A percentile compares a stretch with the other conserved stretches of the same genome.
Conservation (phyloP, 73 alveolate species). For the Paramecium pentaurelia region DNA sequence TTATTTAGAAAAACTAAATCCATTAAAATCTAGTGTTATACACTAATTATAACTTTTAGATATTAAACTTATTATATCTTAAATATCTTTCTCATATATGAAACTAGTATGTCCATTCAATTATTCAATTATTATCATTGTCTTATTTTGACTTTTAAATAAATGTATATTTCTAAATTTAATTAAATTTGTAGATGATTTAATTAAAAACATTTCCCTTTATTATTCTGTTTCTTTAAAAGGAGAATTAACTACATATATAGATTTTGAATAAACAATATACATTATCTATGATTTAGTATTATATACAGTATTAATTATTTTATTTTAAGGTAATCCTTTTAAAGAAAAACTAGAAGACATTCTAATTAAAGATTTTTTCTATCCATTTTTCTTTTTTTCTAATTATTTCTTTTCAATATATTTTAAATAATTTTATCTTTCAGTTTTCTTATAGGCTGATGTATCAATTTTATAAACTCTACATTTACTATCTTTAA, state of each 20-base stretch:
- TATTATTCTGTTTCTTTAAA: constrained; percentile 27
- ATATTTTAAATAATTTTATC: constrained; percentile 31
- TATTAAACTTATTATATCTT: not conserved
- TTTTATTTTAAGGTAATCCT: constrained; percentile 17
- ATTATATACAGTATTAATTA: not conserved
- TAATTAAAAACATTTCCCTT: not conserved
- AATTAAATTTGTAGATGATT: not conserved
- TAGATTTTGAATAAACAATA: constrained; percentile 20
- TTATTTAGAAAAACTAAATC: not conserved
- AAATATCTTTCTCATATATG: not conserved
- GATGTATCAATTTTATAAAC: constrained; percentile 25
- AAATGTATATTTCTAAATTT: constrained; percentile 32
- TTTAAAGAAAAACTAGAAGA: constrained; percentile 6
- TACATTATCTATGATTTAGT: not conserved
- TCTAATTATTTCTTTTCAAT: not conserved
- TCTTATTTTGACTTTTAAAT: not conserved
- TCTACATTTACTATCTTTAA: constrained; percentile 25
- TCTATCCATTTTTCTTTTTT: not conserved
- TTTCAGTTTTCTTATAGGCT: not conserved
- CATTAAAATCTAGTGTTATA: not conserved
- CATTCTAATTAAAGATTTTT: not conserved
- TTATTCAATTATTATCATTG: not conserved
- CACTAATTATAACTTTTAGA: not conserved
- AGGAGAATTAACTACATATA: not conserved
- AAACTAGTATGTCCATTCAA: not conserved